Evolutionary conservation across 2,329 filamentous ascomycete genomes (phyloP), one percentile per base, ranked within the genome.

Genomic region (Cladosporium halotolerans): DNA sequence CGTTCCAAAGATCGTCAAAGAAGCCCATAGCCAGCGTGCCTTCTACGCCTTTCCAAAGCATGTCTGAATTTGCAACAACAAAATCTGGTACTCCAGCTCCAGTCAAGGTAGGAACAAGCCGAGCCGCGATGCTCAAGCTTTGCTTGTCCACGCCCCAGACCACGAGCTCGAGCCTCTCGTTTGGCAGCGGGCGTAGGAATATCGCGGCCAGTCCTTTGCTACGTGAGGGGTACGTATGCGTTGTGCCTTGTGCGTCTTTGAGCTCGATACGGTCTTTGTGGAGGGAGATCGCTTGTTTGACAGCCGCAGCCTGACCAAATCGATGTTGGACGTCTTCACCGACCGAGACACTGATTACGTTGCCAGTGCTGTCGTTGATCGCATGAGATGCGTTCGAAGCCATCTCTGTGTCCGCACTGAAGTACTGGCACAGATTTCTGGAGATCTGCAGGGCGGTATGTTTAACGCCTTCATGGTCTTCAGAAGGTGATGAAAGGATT

Each of bases 21-120:
- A 79, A 81, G 0, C 79, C 80, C 67, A 81, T 70, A 2, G 78
- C 78, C 53, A 78, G 62, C 4, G 73, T 70, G 4, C 79, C 79
- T 41, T 73, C 77, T 42, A 76, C 65, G 1, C 79, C 79, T 57
- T 73, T 74, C 75, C 74, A 79, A 53, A 71, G 68, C 62, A 75
- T 75, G 19, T 65, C 70, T 49, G 67, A 61, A 41, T 74, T 70
- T 28, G 78, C 59, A 2, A 83, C 63, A 4, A 82, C 68, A 59
- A 81, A 82, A 58, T 83, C 79, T 10, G 80, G 79, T 58, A 80
- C 77, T 0, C 79, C 79, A 45, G 74, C 76, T 8, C 80, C 80
- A 14, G 79, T 79, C 48, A 81, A 63, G 58, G 77, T 75, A 0
- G 80, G 80, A 19, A 81, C 70, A 36, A 83, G 66, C 31, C 79